Conservation (phyloP, 2,329 filamentous ascomycete genomes). For the Neurospora crassa region DNA sequence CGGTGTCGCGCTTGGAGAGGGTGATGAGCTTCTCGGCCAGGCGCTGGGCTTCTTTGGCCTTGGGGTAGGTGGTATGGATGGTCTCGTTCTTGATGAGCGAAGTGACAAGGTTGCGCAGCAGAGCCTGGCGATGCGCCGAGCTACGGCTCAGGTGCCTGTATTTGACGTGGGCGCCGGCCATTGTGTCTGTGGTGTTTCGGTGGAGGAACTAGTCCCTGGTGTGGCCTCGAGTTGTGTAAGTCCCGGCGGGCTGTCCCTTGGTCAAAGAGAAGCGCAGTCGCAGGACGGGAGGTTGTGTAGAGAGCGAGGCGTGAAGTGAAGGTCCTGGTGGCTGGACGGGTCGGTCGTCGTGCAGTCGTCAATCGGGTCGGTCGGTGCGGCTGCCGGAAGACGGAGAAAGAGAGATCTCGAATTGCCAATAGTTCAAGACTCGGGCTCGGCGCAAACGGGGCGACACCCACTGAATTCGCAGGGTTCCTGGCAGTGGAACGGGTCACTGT, state of each 20-base stretch:
- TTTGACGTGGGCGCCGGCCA: slow-evolving; percentile 81
- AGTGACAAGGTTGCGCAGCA: slow-evolving; percentile 92
- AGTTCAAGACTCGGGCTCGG: not conserved
- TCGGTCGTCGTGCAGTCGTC: not conserved
- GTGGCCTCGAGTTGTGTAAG: not conserved
- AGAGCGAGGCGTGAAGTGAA: not conserved
- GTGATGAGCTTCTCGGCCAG: slow-evolving; percentile 93
- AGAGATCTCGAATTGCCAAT: not conserved
- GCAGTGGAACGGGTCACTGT: slow-evolving; percentile 1
- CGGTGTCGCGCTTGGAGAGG: slow-evolving; percentile 84
- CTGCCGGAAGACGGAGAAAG: not conserved
- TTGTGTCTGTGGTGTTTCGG: slow-evolving; percentile 29
- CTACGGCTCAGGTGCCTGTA: slow-evolving; percentile 81
- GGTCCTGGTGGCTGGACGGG: not conserved
- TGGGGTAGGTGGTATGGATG: slow-evolving; percentile 90
- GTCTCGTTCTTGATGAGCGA: slow-evolving; percentile 89
- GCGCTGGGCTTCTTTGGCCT: slow-evolving; percentile 93
- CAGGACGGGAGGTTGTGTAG: not conserved
- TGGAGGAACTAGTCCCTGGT: not conserved
- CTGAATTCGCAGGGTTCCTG: not conserved
- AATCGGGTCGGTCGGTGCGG: not conserved
- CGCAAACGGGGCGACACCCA: not conserved
- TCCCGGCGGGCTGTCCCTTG: not conserved
- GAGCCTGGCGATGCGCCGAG: slow-evolving; percentile 80
- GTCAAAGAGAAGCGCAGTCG: not conserved